Percentiles rank a stretch among this genome's conserved stretches.
phyloP scores from a whole-genome alignment of 78 protist genomes.

The Dictyostelium citrinum region DNA sequence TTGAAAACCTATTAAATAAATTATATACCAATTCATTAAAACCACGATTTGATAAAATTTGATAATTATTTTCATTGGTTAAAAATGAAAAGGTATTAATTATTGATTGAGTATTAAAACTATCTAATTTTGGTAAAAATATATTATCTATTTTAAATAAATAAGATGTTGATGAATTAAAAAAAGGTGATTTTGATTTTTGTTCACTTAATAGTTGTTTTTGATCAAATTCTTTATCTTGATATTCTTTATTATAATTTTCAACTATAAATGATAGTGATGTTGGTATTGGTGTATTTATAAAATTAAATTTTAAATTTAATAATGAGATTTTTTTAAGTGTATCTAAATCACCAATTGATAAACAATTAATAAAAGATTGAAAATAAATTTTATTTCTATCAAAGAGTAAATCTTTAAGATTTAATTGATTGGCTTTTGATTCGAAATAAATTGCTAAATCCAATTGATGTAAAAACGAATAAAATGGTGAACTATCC shows the following conservation, averaged over 20 bases:
- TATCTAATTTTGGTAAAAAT: background rate
- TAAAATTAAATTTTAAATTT: background rate
- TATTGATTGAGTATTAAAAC: background rate
- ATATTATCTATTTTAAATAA: background rate
- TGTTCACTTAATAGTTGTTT: background rate
- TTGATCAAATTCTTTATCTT: background rate
- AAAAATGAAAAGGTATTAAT: background rate
- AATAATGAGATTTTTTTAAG: background rate
- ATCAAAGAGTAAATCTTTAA: background rate
- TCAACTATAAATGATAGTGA: background rate
- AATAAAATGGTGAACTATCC: background rate
- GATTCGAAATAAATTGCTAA: background rate
- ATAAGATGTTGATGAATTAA: background rate
- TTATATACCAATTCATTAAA: background rate
- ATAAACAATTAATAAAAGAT: background rate
- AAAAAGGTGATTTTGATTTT: background rate
- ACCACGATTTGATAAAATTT: background rate
- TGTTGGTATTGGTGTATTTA: background rate
- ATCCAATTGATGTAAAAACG: background rate
- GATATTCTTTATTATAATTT: background rate
- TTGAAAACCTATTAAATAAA: background rate
- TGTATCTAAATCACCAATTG: background rate
- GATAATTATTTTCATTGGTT: background rate
- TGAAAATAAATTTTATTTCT: background rate
- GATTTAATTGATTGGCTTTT: background rate